Evolutionary conservation across 1,139 yeast genomes (phyloP).

Genomic region (Yamadazyma sp.): DNA sequence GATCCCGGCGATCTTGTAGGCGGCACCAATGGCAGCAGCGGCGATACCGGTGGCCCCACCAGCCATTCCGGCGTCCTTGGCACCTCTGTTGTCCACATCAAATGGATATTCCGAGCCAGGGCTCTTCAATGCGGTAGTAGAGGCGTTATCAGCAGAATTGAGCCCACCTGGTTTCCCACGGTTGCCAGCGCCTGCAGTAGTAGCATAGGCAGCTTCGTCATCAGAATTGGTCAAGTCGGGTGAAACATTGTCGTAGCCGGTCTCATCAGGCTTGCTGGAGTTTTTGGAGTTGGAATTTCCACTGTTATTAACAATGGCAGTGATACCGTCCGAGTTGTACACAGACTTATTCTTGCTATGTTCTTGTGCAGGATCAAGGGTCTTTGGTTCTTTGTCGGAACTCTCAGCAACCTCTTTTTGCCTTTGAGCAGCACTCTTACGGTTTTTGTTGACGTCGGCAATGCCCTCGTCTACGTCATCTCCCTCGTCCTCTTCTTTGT

Average conservation of each 20-base stretch:
- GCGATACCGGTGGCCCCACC: constrained; percentile 5
- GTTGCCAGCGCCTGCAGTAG: constrained; percentile 2
- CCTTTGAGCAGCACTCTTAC: no score
- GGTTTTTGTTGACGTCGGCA: no score
- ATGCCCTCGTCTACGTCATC: constrained; percentile 8
- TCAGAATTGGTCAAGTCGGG: constrained; percentile 12
- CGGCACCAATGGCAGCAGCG: constrained; percentile 15
- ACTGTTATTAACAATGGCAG: constrained; percentile 5
- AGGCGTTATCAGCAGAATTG: constrained; percentile 14
- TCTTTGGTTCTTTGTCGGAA: constrained; percentile 2
- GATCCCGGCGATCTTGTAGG: constrained; percentile 7
- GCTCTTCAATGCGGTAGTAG: constrained; percentile 20
- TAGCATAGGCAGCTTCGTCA: constrained; percentile 3
- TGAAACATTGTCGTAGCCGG: constrained; percentile 6
- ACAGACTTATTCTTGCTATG: constrained; percentile 33
- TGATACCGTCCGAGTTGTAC: constrained; percentile 25
- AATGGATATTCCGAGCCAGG: constrained; percentile 13
- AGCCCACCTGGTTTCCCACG: not conserved
- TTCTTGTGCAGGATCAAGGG: constrained; percentile 24
- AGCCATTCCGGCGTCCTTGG: constrained; percentile 1
- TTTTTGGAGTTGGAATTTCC: not conserved
- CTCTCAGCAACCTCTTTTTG: no score
- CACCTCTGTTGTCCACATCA: constrained; percentile 4
- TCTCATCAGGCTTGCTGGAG: not conserved
- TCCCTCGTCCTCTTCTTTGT: constrained; percentile 17